Conservation (phyloP, 1,284 basidiomycete species). For the Cystobasidium slooffiae region DNA sequence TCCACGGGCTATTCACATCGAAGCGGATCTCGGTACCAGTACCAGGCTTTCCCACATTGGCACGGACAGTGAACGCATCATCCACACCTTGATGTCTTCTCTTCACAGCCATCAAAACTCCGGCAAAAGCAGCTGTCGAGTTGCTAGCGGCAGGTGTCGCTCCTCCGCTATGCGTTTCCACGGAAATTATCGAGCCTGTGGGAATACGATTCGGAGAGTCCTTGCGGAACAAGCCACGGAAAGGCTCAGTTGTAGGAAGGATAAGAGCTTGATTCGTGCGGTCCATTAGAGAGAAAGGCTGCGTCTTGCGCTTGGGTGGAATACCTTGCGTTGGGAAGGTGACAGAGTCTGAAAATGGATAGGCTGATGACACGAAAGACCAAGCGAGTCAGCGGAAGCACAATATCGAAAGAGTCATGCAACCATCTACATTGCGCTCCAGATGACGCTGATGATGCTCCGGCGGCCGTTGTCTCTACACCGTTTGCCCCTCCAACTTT, state of each 20-base stretch:
- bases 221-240: slow-evolving; percentile 35
- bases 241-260: slow-evolving; percentile 25
- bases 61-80: slow-evolving; percentile 36
- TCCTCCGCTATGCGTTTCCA: slow-evolving; percentile 37
- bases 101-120: slow-evolving; percentile 41
- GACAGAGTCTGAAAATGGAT: slow-evolving; percentile 38
- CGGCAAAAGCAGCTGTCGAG: slow-evolving; percentile 39
- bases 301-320: neutral
- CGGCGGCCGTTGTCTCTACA: neutral
- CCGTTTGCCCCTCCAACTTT: neutral
- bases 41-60: slow-evolving; percentile 34
- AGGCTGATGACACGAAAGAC: neutral
- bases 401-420: neutral
- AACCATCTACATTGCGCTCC: neutral
- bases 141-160: slow-evolving; percentile 19
- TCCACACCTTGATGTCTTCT: slow-evolving; percentile 41
- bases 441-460: neutral
- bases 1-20: slow-evolving; percentile 44
- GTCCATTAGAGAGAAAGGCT: slow-evolving; percentile 30
- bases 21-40: slow-evolving; percentile 38
- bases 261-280: slow-evolving; percentile 33
- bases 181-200: slow-evolving; percentile 41
- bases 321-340: slow-evolving; percentile 21
- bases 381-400: neutral
- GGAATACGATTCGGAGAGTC: slow-evolving; percentile 37